A percentile compares a stretch with the other conserved stretches of the same genome.
phyloP scores from a whole-genome alignment of 2,329 filamentous ascomycete genomes.

The Calycina herbarum region DNA sequence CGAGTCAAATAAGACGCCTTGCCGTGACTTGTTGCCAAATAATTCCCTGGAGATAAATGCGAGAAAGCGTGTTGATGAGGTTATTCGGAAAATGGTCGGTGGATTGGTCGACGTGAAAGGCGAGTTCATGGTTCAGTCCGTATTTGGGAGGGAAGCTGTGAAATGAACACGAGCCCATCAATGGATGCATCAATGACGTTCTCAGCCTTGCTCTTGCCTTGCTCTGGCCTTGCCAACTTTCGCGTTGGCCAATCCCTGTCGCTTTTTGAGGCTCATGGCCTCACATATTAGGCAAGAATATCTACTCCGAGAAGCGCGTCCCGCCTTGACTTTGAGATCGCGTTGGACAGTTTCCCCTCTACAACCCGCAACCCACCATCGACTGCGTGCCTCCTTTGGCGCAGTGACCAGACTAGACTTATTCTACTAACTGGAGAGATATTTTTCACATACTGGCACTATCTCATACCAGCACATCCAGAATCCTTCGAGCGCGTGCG shows the following conservation, averaged over 20 bases:
- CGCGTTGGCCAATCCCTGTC: not conserved
- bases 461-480: not conserved
- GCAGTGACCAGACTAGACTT: not conserved
- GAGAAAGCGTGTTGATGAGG: not conserved
- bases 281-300: not conserved
- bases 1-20: not conserved
- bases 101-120: not conserved
- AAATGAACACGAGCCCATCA: too few relatives aligned
- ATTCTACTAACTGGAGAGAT: not conserved
- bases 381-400: not conserved
- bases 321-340: not conserved
- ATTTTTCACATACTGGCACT: not conserved
- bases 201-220: not conserved
- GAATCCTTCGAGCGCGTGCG: conserved; percentile 24
- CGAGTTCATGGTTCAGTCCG: not conserved
- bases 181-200: too few relatives aligned
- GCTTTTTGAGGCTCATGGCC: not conserved
- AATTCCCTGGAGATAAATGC: not conserved
- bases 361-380: not conserved
- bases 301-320: not conserved
- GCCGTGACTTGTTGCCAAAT: not conserved
- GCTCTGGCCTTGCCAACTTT: not conserved
- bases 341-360: not conserved
- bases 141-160: not conserved
- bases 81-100: not conserved